phyloP scores from a whole-genome alignment of 768 basidiomycete species.

The Pulveroboletus sp. region DNA sequence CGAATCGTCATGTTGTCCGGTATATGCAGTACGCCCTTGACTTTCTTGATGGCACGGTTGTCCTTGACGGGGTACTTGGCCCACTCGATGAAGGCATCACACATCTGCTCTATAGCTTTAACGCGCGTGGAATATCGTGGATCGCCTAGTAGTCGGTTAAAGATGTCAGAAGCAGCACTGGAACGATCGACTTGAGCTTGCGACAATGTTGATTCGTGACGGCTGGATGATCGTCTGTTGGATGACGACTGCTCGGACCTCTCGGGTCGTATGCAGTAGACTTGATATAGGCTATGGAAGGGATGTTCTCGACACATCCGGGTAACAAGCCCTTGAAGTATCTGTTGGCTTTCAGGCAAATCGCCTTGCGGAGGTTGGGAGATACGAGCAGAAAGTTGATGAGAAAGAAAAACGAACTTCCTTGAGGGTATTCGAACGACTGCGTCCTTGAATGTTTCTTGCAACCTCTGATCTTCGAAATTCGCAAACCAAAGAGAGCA shows the following conservation, averaged over 20 bases:
- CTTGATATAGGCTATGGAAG: conserved; percentile 88
- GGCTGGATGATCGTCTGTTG: conserved; percentile 43
- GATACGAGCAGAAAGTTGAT: conserved; percentile 91
- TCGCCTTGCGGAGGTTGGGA: conserved; percentile 37
- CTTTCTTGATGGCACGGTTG: conserved; percentile 22
- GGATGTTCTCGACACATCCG: conserved; percentile 88
- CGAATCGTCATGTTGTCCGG: conserved; percentile 44
- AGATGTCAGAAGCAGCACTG: conserved; percentile 59
- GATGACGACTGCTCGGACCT: conserved; percentile 17
- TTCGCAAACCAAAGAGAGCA: conserved; percentile 92
- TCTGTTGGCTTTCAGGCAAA: conserved; percentile 43
- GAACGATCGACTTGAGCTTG: conserved; percentile 51
- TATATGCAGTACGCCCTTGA: conserved; percentile 33
- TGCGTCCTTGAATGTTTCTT: conserved; percentile 39
- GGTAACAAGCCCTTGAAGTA: conserved; percentile 59
- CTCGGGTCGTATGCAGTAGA: conserved; percentile 63
- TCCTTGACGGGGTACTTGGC: conserved; percentile 55
- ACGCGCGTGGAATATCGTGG: conserved; percentile 36
- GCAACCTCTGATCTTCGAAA: conserved; percentile 55
- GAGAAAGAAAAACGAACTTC: conserved; percentile 89
- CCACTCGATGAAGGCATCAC: conserved; percentile 67
- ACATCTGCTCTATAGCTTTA: conserved; percentile 52
- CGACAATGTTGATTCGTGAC: conserved; percentile 35
- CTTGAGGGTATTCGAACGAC: conserved; percentile 67
- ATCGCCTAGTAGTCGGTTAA: conserved; percentile 49